Evolutionary conservation across 805 yeast genomes (phyloP).

Genomic region (Isabelozyma heimii): DNA sequence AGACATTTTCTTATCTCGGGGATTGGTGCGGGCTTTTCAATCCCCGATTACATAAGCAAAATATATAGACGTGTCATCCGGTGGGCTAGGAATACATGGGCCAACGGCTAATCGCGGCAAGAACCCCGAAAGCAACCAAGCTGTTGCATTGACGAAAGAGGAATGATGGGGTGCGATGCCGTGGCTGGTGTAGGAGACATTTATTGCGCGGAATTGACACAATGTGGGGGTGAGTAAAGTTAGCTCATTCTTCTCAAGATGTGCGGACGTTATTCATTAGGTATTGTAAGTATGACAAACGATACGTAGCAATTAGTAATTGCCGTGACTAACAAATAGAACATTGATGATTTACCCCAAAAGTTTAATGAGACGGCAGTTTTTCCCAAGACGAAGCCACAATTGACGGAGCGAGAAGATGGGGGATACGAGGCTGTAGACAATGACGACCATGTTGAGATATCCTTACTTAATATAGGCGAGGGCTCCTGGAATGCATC

Average conservation of each 20-base stretch:
- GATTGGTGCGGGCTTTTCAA: neutral
- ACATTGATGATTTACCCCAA: slow-evolving; percentile 23
- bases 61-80: neutral
- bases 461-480: neutral
- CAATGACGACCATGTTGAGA: slow-evolving; percentile 1
- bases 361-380: slow-evolving; percentile 22
- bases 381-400: neutral
- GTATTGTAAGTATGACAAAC: slow-evolving; percentile 31
- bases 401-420: neutral
- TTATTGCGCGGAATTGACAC: neutral
- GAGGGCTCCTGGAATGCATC: slow-evolving; percentile 24
- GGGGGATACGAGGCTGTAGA: neutral
- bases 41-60: neutral
- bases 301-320: neutral
- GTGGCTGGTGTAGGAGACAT: neutral
- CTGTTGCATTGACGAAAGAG: too few species aligned
- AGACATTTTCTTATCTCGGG: neutral
- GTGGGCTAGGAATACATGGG: neutral
- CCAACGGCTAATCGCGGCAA: neutral
- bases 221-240: neutral
- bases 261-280: slow-evolving; percentile 64
- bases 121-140: too few species aligned
- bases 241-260: slow-evolving; percentile 21
- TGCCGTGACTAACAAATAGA: slow-evolving; percentile 10
- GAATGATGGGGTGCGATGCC: too few species aligned